phyloP scores from a whole-genome alignment of 2,329 filamentous ascomycete species.

The Thielaviopsis musarum region DNA sequence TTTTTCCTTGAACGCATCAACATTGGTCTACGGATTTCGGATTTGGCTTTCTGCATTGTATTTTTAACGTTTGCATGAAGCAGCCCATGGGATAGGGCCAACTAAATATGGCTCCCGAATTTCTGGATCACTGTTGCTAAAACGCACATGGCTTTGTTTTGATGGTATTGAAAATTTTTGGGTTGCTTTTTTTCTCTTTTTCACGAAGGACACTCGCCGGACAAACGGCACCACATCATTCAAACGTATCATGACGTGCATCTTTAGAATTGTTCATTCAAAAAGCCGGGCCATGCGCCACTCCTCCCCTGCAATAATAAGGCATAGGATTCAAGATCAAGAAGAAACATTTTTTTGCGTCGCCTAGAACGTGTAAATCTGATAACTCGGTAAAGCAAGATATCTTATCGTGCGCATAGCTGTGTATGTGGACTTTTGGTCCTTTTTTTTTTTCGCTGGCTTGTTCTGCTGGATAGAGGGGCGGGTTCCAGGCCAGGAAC shows the following conservation, averaged over 20 bases:
- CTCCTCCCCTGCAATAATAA: neutral
- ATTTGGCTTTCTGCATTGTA: slow-evolving; percentile 13
- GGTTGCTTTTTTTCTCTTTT: slow-evolving; percentile 1
- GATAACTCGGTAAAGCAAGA: neutral
- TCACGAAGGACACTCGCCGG: neutral
- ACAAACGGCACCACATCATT: neutral
- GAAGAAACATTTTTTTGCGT: neutral
- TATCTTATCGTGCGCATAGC: neutral
- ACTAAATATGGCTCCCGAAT: slow-evolving; percentile 11
- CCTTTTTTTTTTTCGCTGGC: neutral
- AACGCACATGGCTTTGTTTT: slow-evolving; percentile 7
- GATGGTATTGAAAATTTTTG: slow-evolving; percentile 7
- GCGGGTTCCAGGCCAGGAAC: neutral
- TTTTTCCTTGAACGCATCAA: slow-evolving; percentile 12
- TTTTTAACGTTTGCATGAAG: slow-evolving; percentile 11
- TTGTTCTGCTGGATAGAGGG: neutral
- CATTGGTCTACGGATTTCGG: slow-evolving; percentile 12
- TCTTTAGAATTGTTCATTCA: neutral
- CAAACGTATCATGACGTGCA: slow-evolving; percentile 1
- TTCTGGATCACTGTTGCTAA: slow-evolving; percentile 5
- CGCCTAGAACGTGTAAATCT: neutral
- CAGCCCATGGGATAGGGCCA: slow-evolving; percentile 11
- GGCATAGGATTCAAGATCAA: slow-evolving; percentile 5
- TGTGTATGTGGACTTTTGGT: neutral
- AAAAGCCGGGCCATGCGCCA: neutral